A percentile compares a stretch with the other conserved stretches of the same genome.
Conservation (phyloP, 1,139 yeast genomes). For the Lipomyces yarrowii region DNA sequence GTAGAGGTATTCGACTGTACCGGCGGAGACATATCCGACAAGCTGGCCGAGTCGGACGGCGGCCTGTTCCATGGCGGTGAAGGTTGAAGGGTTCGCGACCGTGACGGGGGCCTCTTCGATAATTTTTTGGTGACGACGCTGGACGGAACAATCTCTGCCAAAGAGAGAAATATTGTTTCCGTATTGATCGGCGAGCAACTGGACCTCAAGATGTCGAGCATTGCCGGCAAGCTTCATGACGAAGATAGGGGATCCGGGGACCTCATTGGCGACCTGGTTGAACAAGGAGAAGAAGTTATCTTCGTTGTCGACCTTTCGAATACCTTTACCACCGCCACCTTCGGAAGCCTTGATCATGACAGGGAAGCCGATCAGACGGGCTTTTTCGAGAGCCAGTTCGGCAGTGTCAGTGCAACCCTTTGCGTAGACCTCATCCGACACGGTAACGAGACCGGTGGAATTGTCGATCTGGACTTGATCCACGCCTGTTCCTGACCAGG, state of each 20-base stretch:
- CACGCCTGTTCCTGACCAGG: conserved; percentile 99
- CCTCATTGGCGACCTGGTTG: conserved; percentile 89
- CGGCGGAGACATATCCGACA: conserved; percentile 97
- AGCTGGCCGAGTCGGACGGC: conserved; percentile 95
- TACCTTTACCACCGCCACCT: conserved; percentile 99
- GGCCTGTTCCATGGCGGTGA: conserved; percentile 90
- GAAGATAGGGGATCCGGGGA: conserved; percentile 94
- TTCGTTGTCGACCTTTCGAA: conserved; percentile 84
- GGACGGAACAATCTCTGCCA: conserved; percentile 97
- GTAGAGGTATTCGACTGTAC: conserved; percentile 96
- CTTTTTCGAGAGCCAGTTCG: conserved; percentile 84
- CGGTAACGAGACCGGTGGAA: conserved; percentile 79
- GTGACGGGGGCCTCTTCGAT: conserved; percentile 98
- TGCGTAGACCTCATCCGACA: conserved; percentile 75
- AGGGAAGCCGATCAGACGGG: conserved; percentile 87
- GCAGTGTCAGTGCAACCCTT: conserved; percentile 87
- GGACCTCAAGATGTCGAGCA: conserved; percentile 95
- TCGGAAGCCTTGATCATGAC: conserved; percentile 96
- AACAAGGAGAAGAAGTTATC: conserved; percentile 70
- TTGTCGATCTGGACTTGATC: conserved; percentile 72
- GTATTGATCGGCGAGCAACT: conserved; percentile 90
- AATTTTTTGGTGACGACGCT: conserved; percentile 95
- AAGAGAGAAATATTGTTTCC: conserved; percentile 91
- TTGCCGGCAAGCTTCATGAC: conserved; percentile 93
- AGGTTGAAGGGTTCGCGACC: conserved; percentile 83